Percentiles rank a stretch among this genome's conserved stretches.
phyloP scores from a whole-genome alignment of 179 eudicot genomes.

The Actinidia arguta region DNA sequence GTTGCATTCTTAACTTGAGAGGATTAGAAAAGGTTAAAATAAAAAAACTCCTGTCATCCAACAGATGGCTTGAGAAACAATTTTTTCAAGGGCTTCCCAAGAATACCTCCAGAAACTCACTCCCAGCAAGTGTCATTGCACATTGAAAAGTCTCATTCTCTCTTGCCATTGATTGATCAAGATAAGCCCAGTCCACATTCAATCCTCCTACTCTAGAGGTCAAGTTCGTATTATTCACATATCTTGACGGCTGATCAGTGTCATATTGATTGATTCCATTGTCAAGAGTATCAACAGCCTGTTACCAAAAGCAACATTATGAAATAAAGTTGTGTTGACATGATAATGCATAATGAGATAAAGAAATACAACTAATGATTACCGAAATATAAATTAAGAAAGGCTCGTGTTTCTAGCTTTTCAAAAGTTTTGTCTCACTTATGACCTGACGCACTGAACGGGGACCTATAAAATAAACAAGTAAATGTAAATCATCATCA shows the following conservation, averaged over 20 bases:
- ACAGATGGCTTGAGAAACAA: constrained; percentile 11
- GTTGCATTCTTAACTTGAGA: background rate
- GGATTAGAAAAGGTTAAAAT: background rate
- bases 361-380: constrained; percentile 9
- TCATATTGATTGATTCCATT: constrained; percentile 80
- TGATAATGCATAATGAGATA: background rate
- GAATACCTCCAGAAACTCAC: constrained; percentile 77
- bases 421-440: background rate
- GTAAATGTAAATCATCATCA: background rate
- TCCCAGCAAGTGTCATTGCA: constrained; percentile 78
- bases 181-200: constrained; percentile 82
- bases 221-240: constrained; percentile 78
- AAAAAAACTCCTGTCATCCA: background rate
- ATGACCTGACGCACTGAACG: background rate
- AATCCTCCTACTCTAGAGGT: constrained; percentile 82
- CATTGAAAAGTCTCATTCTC: constrained; percentile 80
- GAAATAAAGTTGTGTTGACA: background rate
- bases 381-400: background rate
- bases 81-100: background rate
- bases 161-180: constrained; percentile 82
- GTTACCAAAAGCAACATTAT: constrained; percentile 22
- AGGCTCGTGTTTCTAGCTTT: background rate
- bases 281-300: constrained; percentile 96
- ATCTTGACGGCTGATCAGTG: constrained; percentile 72
- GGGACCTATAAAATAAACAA: background rate